Evolutionary conservation across 352 stramenopile species (phyloP).

Genomic region (Detonula confervacea): DNA sequence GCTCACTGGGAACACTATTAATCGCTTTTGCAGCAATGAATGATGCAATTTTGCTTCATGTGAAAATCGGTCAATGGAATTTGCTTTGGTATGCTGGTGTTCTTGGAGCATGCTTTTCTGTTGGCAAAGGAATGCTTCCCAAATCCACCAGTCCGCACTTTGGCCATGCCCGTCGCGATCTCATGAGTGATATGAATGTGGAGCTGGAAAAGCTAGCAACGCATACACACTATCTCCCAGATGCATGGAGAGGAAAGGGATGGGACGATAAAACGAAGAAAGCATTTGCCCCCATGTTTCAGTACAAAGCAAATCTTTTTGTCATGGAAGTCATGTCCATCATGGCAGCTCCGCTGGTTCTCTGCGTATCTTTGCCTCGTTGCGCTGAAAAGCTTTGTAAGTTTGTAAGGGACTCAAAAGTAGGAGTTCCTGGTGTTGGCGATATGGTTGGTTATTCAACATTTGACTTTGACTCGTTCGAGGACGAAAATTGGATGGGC

Average conservation of each 20-base stretch:
- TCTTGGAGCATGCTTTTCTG: constrained; percentile 75
- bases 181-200: constrained; percentile 75
- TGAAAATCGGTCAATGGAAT: constrained; percentile 92
- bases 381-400: constrained; percentile 91
- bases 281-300: constrained; percentile 91
- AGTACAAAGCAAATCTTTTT: constrained; percentile 94
- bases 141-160: constrained; percentile 58
- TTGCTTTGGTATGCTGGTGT: constrained; percentile 97
- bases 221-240: constrained; percentile 96
- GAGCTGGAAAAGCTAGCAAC: constrained; percentile 68
- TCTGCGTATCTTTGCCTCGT: constrained; percentile 93
- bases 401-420: constrained; percentile 93
- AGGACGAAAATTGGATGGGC: constrained; percentile 84
- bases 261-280: constrained; percentile 88
- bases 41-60: constrained; percentile 94
- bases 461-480: constrained; percentile 97
- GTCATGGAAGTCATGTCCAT: constrained; percentile 92
- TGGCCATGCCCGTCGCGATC: constrained; percentile 61
- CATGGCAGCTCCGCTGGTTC: constrained; percentile 94
- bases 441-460: constrained; percentile 93
- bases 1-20: constrained; percentile 93
- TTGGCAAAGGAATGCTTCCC: constrained; percentile 72
- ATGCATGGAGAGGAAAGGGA: constrained; percentile 88
- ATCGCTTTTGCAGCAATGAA: constrained; percentile 91
- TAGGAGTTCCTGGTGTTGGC: constrained; percentile 91